Evolutionary conservation across 2,329 filamentous ascomycete species (phyloP).

Genomic region (Cladosporium colombiae): DNA sequence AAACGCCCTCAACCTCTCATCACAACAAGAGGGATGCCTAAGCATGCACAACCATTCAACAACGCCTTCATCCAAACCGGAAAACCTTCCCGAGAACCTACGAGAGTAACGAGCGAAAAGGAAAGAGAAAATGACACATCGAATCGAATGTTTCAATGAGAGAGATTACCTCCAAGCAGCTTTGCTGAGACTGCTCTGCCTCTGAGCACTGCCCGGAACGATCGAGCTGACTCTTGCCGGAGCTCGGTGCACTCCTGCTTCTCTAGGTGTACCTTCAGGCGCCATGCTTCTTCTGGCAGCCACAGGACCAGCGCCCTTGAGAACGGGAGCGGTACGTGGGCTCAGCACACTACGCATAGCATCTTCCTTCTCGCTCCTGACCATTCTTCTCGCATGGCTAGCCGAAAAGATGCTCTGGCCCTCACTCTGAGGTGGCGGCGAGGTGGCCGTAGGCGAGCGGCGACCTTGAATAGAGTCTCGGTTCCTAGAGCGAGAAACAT

Average conservation of each 20-base stretch:
- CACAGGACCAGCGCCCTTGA: slow-evolving; percentile 51
- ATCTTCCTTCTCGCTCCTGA: slow-evolving; percentile 59
- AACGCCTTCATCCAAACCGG: not conserved
- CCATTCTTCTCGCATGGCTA: slow-evolving; percentile 66
- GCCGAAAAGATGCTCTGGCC: slow-evolving; percentile 59
- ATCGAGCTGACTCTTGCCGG: slow-evolving; percentile 22
- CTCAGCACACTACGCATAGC: slow-evolving; percentile 56
- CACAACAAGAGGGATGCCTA: not conserved
- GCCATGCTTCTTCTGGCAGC: slow-evolving; percentile 40
- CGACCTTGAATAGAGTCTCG: slow-evolving; percentile 50
- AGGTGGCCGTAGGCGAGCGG: slow-evolving; percentile 55
- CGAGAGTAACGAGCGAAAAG: not conserved
- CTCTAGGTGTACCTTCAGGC: slow-evolving; percentile 20
- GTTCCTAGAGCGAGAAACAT: slow-evolving; percentile 22
- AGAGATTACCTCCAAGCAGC: slow-evolving; percentile 23
- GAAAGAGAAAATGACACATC: not conserved
- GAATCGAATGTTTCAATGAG: too few species aligned
- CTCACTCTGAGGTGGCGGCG: slow-evolving; percentile 45
- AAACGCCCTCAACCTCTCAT: not conserved
- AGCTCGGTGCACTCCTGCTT: not conserved
- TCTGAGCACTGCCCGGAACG: slow-evolving; percentile 20
- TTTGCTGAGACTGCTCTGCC: slow-evolving; percentile 19
- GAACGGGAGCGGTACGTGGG: slow-evolving; percentile 59
- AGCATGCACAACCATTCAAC: not conserved
- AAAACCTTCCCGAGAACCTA: slow-evolving; percentile 11